Evolutionary conservation across 208 protist species (phyloP).

Genomic region (Crithidia brevicula): DNA sequence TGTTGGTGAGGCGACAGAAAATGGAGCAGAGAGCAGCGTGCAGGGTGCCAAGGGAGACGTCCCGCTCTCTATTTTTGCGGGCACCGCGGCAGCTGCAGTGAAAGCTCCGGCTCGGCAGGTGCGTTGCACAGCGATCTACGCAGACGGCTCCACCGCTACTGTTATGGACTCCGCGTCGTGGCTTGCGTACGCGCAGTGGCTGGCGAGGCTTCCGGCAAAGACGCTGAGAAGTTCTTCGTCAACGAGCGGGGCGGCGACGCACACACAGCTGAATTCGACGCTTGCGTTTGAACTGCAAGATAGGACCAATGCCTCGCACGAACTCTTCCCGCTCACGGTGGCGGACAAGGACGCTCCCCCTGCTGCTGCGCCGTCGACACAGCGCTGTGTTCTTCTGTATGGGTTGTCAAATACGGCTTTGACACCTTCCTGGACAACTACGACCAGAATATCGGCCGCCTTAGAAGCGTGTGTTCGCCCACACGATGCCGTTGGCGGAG

Average conservation of each 20-base stretch:
- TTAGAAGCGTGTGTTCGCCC: no score
- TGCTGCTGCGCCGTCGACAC: not conserved
- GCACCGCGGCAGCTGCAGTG: not conserved
- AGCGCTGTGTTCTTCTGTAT: constrained; percentile 1
- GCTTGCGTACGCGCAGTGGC: constrained; percentile 21
- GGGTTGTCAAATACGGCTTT: no score
- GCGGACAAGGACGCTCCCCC: not conserved
- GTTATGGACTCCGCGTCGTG: constrained; percentile 32
- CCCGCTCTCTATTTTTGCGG: not conserved
- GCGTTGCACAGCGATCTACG: constrained; percentile 13
- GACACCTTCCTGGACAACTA: not conserved
- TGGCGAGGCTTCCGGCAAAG: not conserved
- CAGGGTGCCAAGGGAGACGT: not conserved
- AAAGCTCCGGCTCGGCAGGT: not conserved
- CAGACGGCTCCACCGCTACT: not conserved
- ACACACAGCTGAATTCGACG: no score
- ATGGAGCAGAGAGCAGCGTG: not conserved
- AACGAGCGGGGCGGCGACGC: no score
- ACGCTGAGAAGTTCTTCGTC: not conserved
- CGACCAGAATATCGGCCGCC: no score
- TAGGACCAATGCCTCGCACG: not conserved
- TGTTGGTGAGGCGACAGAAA: no score
- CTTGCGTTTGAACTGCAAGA: not conserved
- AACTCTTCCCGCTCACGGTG: constrained; percentile 2
- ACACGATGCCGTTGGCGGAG: no score